phyloP scores from a whole-genome alignment of 306 rosid species.

The Prunus davidiana region DNA sequence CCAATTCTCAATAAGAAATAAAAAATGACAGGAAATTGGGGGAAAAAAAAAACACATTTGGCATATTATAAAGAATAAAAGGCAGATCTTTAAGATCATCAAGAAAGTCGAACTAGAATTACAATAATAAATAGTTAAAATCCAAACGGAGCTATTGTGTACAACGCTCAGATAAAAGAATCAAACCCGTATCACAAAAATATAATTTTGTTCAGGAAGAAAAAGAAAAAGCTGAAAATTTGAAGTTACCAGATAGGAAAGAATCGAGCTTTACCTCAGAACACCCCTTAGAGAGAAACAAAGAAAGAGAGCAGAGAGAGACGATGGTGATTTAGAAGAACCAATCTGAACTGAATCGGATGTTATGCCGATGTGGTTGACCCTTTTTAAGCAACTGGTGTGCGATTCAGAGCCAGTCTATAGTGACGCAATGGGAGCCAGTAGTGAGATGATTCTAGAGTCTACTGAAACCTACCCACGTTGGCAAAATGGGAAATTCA shows the following conservation, averaged over 20 bases:
- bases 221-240: not conserved
- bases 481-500: constrained; percentile 5
- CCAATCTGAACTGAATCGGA: not conserved
- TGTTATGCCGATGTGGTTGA: not conserved
- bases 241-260: not conserved
- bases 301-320: not conserved
- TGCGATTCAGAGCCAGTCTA: not conserved
- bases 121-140: not conserved
- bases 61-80: not conserved
- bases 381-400: not conserved
- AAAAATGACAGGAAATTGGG: not conserved
- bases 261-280: constrained; percentile 21
- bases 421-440: not conserved
- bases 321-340: not conserved
- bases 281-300: constrained; percentile 10
- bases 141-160: not conserved
- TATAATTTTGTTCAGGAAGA: too few species aligned
- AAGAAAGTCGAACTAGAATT: not conserved
- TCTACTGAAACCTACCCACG: not conserved
- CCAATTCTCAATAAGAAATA: not conserved
- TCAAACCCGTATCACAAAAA: constrained; percentile 6
- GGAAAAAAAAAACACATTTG: not conserved
- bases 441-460: not conserved
- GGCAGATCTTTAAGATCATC: constrained; percentile 16
- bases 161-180: not conserved